A percentile compares a stretch with the other conserved stretches of the same genome.
These are phyloP conservation scores for Aspergillus sp. DNA, from an alignment of 2,329 filamentous ascomycete species.

Conservation along the genomic window DNA sequence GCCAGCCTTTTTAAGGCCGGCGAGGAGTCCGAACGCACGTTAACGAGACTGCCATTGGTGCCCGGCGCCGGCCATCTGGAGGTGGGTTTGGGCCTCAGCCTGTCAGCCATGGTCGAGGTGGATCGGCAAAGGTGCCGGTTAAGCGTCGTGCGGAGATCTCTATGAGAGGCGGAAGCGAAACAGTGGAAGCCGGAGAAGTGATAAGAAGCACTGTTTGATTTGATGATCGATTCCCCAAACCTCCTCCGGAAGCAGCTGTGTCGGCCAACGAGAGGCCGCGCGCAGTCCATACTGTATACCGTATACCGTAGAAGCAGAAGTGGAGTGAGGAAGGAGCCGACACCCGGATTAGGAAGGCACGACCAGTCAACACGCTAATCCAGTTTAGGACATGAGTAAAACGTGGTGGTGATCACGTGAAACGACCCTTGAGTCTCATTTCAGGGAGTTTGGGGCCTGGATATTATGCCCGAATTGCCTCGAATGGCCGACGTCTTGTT, in stretches of 20 bases:
- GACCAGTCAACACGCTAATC: not conserved
- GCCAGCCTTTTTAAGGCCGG: slow-evolving; percentile 12
- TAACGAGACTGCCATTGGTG: not conserved
- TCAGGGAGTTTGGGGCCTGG: too few relatives aligned
- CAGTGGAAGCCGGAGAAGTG: not conserved
- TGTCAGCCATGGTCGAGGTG: not conserved
- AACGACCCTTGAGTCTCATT: not conserved
- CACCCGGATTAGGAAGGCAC: not conserved
- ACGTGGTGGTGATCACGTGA: not conserved
- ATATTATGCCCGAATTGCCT: too few relatives aligned
- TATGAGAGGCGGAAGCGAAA: not conserved
- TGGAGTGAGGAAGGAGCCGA: not conserved
- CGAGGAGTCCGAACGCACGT: slow-evolving; percentile 8
- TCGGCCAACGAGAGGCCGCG: too few relatives aligned
- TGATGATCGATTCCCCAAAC: too few relatives aligned
- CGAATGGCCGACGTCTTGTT: too few relatives aligned
- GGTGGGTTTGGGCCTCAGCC: not conserved
- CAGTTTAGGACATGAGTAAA: not conserved
- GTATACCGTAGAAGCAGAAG: too few relatives aligned
- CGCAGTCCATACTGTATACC: too few relatives aligned
- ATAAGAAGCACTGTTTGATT: too few relatives aligned
- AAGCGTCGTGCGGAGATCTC: not conserved
- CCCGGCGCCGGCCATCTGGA: not conserved
- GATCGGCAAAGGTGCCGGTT: not conserved
- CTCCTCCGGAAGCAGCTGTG: too few relatives aligned